phyloP scores from a whole-genome alignment of 2,329 filamentous ascomycete genomes.

The Pestalotiopsis sp. region DNA sequence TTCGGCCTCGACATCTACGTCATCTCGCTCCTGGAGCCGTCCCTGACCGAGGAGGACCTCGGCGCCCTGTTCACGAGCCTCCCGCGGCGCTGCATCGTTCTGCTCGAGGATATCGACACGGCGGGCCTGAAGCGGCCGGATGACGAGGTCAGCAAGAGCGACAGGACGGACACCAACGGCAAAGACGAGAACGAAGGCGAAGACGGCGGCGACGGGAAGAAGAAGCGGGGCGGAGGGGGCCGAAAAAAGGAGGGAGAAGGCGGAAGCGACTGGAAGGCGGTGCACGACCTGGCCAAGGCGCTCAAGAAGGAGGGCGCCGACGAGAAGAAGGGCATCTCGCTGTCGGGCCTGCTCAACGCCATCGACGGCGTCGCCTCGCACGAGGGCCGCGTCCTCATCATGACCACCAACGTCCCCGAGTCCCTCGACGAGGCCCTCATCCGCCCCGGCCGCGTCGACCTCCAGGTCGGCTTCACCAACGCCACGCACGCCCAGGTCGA shows the following conservation, averaged over 20 bases:
- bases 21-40: conserved; percentile 61
- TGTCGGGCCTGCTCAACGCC: conserved; percentile 80
- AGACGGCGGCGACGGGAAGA: conserved; percentile 15
- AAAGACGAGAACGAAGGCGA: conserved; percentile 15
- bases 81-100: conserved; percentile 64
- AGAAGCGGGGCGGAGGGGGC: conserved; percentile 16
- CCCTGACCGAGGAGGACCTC: conserved; percentile 64
- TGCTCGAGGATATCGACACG: conserved; percentile 72
- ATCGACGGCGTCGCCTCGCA: conserved; percentile 82
- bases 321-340: conserved; percentile 61
- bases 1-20: conserved; percentile 70
- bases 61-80: conserved; percentile 61
- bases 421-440: conserved; percentile 74
- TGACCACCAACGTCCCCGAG: conserved; percentile 80
- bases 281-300: conserved; percentile 45
- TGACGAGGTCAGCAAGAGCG: conserved; percentile 28
- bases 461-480: conserved; percentile 66
- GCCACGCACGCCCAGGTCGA: conserved; percentile 55
- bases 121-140: conserved; percentile 56
- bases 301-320: conserved; percentile 41
- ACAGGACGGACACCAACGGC: conserved; percentile 16
- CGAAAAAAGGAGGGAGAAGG: too few species aligned
- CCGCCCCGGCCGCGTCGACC: conserved; percentile 72
- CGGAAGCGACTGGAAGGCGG: conserved; percentile 32
- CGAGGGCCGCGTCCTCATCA: conserved; percentile 78